Evolutionary conservation across 83 land plant species (phyloP), one percentile per base, ranked within the genome.

Genomic region (Isoetes engelmannii): DNA sequence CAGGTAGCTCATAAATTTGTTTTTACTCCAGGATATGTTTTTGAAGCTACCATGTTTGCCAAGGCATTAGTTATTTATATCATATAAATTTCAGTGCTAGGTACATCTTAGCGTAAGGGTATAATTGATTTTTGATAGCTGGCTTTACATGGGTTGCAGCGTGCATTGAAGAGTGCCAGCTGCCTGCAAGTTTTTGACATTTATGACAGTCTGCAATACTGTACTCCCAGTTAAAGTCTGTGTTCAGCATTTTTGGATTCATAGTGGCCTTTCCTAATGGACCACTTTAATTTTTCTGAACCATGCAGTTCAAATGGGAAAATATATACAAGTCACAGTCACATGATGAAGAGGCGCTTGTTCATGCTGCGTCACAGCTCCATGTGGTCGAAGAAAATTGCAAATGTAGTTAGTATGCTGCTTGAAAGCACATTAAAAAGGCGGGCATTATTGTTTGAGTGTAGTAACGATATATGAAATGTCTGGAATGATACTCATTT

Each of bases 281-380:
- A 28, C 37, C 37, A 28, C 37, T 28, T 28, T 28, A 0, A 28
- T 28, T 28, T 28, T 28, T 28, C 37, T 28, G 2, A 28, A 8
- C 18, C 58, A 48, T 81, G 45, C 75, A 94, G 99, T 76, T 79
- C 79, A 70, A 80, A 28, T 71, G 99, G 99, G 45, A 57, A 72
- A 6, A 72, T 54, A 41, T 71, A 10, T 94, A 94, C 71, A 88
- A 91, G 74, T 84, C 99, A 57, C 97, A 94, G 65, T 94, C 99
- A 15, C 99, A 94, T 68, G 99, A 94, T 84, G 99, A 94, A 75
- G 99, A 94, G 62, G 99, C 99, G 63, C 83, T 94, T 72, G 99
- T 94, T 46, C 76, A 80, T 56, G 99, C 99, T 44, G 99, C 99
- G 75, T 85, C 99, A 61, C 76, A 61, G 10, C 78, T 94, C 48